These are phyloP conservation scores for Penicillium soppii DNA, from an alignment of 495 filamentous ascomycete genomes.

Conservation along the genomic window DNA sequence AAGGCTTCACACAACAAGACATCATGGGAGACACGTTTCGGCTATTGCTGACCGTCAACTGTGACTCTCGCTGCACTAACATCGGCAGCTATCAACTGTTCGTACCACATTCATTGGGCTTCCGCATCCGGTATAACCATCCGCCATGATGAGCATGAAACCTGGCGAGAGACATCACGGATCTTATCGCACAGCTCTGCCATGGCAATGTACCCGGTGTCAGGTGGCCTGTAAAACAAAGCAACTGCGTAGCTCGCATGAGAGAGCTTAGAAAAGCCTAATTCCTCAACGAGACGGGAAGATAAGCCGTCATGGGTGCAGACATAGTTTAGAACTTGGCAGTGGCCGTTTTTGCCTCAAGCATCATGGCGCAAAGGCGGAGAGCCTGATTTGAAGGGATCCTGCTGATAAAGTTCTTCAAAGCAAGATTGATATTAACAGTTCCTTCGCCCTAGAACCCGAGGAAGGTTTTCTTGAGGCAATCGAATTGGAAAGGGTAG, in stretches of 20 bases:
- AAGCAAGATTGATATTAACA: slow-evolving; percentile 7
- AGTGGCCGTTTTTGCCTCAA: slow-evolving; percentile 33
- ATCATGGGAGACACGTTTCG: no score
- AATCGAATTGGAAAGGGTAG: slow-evolving; percentile 35
- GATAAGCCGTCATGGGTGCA: slow-evolving; percentile 42
- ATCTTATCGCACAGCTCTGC: slow-evolving; percentile 44
- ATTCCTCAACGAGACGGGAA: slow-evolving; percentile 40
- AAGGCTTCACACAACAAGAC: not conserved
- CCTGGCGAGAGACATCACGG: slow-evolving; percentile 34
- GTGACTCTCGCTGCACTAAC: slow-evolving; percentile 40
- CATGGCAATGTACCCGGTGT: slow-evolving; percentile 46
- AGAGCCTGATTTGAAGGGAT: slow-evolving; percentile 34
- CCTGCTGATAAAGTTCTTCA: slow-evolving; percentile 28
- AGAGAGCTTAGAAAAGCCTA: slow-evolving; percentile 42
- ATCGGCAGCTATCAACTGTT: slow-evolving; percentile 35
- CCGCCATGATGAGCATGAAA: slow-evolving; percentile 39
- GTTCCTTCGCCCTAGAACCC: slow-evolving; percentile 12
- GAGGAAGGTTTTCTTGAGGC: not conserved
- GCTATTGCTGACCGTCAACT: slow-evolving; percentile 46
- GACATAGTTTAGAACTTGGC: slow-evolving; percentile 35
- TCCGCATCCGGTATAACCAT: slow-evolving; percentile 43
- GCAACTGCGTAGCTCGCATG: slow-evolving; percentile 36
- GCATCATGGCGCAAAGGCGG: slow-evolving; percentile 38
- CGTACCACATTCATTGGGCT: slow-evolving; percentile 43
- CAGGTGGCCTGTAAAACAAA: slow-evolving; percentile 35